Percentiles rank a stretch among this genome's conserved stretches.
These are phyloP conservation scores for Penicillium waksmanii DNA, from an alignment of 495 filamentous ascomycete species.

Conservation along the genomic window DNA sequence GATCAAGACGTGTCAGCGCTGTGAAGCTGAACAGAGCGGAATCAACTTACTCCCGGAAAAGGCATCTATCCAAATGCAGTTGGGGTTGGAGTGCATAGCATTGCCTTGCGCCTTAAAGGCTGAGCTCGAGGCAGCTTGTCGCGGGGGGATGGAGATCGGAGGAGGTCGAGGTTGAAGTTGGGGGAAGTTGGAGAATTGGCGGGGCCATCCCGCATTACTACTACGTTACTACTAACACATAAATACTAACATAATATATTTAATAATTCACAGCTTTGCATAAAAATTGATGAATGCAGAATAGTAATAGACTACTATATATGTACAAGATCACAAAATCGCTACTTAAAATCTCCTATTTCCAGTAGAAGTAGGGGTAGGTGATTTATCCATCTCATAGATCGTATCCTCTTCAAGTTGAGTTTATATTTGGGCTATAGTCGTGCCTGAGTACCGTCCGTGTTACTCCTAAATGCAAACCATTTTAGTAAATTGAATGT, in stretches of 20 bases:
- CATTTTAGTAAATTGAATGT: neutral
- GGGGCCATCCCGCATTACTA: neutral
- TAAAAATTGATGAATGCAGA: too few species aligned
- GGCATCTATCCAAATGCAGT: constrained; percentile 19
- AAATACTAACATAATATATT: too few species aligned
- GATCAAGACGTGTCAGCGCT: neutral
- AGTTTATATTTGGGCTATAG: neutral
- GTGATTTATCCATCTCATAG: too few species aligned
- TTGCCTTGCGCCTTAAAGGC: neutral
- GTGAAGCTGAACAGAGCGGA: neutral
- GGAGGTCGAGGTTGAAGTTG: neutral
- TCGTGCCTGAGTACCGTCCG: neutral
- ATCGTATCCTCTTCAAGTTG: neutral
- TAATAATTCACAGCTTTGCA: too few species aligned
- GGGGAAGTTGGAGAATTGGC: neutral
- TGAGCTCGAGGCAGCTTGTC: too few species aligned
- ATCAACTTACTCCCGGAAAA: constrained; percentile 19
- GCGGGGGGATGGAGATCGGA: neutral
- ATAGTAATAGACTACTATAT: too few species aligned
- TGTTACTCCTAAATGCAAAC: neutral
- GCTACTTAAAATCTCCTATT: too few species aligned
- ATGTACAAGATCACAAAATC: too few species aligned
- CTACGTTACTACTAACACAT: too few species aligned
- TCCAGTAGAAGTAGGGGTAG: too few species aligned
- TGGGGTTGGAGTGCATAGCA: neutral